Percentiles rank a stretch among this genome's conserved stretches.
These are phyloP conservation scores for Claviceps purpurea DNA, from an alignment of 2,329 filamentous ascomycete species.

Conservation along the genomic window DNA sequence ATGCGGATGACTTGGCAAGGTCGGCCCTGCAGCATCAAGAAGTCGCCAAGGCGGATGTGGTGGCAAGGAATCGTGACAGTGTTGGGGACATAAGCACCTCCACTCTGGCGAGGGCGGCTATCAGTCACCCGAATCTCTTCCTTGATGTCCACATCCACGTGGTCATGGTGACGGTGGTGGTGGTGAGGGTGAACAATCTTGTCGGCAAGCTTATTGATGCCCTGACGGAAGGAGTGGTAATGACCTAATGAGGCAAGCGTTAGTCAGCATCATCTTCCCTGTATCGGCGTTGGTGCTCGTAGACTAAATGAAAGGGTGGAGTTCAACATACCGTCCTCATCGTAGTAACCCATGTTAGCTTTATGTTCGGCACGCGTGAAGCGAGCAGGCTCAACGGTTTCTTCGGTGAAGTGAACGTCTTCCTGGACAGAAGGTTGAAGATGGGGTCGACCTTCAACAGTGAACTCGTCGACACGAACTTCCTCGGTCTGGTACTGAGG, in stretches of 20 bases:
- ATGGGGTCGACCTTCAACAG: slow-evolving; percentile 20
- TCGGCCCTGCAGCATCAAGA: slow-evolving; percentile 96
- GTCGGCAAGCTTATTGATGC: slow-evolving; percentile 44
- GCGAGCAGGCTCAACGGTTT: slow-evolving; percentile 47
- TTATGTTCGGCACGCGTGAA: slow-evolving; percentile 28
- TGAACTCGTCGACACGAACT: slow-evolving; percentile 21
- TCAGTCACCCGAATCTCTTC: slow-evolving; percentile 13
- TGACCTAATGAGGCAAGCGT: slow-evolving; percentile 28
- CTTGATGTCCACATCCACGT: slow-evolving; percentile 33
- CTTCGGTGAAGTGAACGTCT: slow-evolving; percentile 48
- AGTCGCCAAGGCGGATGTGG: slow-evolving; percentile 98
- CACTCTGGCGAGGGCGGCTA: slow-evolving; percentile 15
- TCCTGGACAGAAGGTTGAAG: slow-evolving; percentile 36
- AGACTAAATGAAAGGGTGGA: neutral
- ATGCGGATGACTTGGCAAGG: slow-evolving; percentile 99
- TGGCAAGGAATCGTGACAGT: slow-evolving; percentile 98
- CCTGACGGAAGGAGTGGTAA: slow-evolving; percentile 45
- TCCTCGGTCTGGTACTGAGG: slow-evolving; percentile 20
- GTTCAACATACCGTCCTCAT: slow-evolving; percentile 41
- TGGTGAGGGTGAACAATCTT: slow-evolving; percentile 34
- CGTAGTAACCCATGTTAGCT: slow-evolving; percentile 53
- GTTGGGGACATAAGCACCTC: slow-evolving; percentile 43
- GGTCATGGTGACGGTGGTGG: slow-evolving; percentile 29
- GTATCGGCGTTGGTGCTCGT: slow-evolving; percentile 3
- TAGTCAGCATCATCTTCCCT: slow-evolving; percentile 7